phyloP scores from a whole-genome alignment of 2,329 filamentous ascomycete genomes.

The Stachybotrys echinatus region DNA sequence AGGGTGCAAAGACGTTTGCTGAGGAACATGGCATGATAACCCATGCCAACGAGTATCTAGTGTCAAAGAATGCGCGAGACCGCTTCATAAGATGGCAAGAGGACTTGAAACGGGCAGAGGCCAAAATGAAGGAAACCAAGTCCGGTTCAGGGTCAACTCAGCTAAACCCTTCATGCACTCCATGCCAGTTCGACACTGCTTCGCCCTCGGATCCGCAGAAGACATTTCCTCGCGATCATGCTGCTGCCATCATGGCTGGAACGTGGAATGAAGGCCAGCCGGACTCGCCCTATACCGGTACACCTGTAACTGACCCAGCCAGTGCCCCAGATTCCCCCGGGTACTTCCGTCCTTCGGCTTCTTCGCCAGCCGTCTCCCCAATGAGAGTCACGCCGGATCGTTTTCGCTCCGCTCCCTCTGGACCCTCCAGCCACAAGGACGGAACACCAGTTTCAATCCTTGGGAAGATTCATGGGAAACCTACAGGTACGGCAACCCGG shows the following conservation, averaged over 20 bases:
- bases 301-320: conserved; percentile 15
- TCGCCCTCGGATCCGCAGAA: conserved; percentile 17
- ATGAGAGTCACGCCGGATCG: neutral
- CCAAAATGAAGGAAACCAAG: conserved; percentile 27
- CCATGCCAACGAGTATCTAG: conserved; percentile 67
- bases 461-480: neutral
- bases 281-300: conserved; percentile 43
- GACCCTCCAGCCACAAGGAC: neutral
- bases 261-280: conserved; percentile 61
- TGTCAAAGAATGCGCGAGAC: conserved; percentile 75
- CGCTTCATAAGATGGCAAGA: conserved; percentile 75
- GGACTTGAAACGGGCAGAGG: conserved; percentile 62
- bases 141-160: conserved; percentile 8
- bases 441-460: neutral
- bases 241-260: conserved; percentile 47
- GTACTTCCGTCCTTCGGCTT: conserved; percentile 12
- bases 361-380: conserved; percentile 5
- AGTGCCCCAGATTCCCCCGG: conserved; percentile 9
- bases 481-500: neutral
- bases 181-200: conserved; percentile 27
- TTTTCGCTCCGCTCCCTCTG: neutral
- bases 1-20: conserved; percentile 84
- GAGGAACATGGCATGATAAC: conserved; percentile 69
- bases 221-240: conserved; percentile 37
- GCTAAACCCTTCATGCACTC: conserved; percentile 13